phyloP scores from a whole-genome alignment of 768 basidiomycete genomes.

The Coprinopsis strossmayeri region DNA sequence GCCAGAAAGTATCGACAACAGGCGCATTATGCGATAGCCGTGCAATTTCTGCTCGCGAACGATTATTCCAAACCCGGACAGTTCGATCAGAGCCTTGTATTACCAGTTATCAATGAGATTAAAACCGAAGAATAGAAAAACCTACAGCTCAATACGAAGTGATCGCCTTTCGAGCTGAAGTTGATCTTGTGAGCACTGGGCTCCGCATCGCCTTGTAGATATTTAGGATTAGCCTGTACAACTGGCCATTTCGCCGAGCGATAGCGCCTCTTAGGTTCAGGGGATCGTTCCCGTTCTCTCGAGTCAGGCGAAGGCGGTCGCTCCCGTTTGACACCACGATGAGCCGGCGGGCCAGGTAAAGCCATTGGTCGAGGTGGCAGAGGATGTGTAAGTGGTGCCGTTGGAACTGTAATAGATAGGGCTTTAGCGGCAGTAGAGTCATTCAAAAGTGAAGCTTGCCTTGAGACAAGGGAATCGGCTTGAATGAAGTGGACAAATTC shows the following conservation, averaged over 20 bases:
- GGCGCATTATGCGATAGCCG: slow-evolving; percentile 46
- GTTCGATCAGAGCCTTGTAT: slow-evolving; percentile 47
- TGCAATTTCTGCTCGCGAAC: slow-evolving; percentile 43
- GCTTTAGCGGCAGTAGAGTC: no score
- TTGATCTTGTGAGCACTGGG: slow-evolving; percentile 40
- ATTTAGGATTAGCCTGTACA: slow-evolving; percentile 27
- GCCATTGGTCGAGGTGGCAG: slow-evolving; percentile 1
- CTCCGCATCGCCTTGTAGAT: slow-evolving; percentile 40
- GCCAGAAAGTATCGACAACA: slow-evolving; percentile 49
- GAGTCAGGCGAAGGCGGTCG: slow-evolving; percentile 13
- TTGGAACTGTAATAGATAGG: neutral
- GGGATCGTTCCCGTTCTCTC: neutral
- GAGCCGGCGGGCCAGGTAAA: neutral
- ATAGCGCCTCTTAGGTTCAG: neutral
- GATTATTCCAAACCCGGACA: slow-evolving; percentile 58
- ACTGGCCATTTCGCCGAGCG: slow-evolving; percentile 53
- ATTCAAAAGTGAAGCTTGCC: no score
- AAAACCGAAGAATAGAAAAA: slow-evolving; percentile 10
- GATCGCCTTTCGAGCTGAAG: slow-evolving; percentile 47
- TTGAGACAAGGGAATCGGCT: neutral
- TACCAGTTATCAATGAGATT: neutral
- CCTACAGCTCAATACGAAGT: slow-evolving; percentile 55
- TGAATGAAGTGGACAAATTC: neutral
- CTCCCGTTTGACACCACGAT: slow-evolving; percentile 20
- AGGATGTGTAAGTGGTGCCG: slow-evolving; percentile 1